Conservation (phyloP, 768 basidiomycete species). For the Lepiota subincarnata region DNA sequence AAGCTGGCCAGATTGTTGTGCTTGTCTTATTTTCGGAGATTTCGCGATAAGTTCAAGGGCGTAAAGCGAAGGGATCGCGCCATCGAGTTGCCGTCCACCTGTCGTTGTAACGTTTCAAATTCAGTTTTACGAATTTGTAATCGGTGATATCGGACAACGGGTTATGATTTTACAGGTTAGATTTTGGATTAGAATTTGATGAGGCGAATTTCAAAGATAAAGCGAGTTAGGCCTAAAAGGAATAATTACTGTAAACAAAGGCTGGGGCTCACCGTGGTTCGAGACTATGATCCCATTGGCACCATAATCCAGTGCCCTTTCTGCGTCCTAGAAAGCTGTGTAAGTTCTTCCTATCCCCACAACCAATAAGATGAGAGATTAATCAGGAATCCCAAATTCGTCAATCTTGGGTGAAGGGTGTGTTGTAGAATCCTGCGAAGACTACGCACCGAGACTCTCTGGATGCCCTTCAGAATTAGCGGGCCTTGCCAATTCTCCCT, state of each 20-base stretch:
- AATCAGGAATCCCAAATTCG: neutral
- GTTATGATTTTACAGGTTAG: neutral
- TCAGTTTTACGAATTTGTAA: conserved; percentile 3
- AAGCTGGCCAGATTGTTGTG: conserved; percentile 56
- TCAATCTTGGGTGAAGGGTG: neutral
- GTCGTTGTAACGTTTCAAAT: neutral
- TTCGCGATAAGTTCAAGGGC: conserved; percentile 67
- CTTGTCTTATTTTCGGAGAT: conserved; percentile 52
- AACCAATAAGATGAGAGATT: neutral
- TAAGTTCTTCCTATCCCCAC: neutral
- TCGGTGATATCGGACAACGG: neutral
- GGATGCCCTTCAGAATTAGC: conserved; percentile 75
- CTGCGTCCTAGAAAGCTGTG: conserved; percentile 47
- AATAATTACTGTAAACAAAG: neutral
- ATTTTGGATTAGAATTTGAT: neutral
- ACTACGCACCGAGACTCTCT: conserved; percentile 48
- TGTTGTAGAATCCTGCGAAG: neutral
- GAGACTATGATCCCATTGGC: conserved; percentile 76
- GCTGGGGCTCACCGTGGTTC: conserved; percentile 57
- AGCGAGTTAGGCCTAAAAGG: neutral
- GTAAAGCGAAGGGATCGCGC: conserved; percentile 68
- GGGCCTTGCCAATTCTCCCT: conserved; percentile 76
- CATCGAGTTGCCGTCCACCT: conserved; percentile 78
- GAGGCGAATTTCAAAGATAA: neutral
- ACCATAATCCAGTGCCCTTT: conserved; percentile 59